Base-by-base conservation (phyloP, 1,284 basidiomycete species). In the Pulchroboletus neoregius region DNA sequence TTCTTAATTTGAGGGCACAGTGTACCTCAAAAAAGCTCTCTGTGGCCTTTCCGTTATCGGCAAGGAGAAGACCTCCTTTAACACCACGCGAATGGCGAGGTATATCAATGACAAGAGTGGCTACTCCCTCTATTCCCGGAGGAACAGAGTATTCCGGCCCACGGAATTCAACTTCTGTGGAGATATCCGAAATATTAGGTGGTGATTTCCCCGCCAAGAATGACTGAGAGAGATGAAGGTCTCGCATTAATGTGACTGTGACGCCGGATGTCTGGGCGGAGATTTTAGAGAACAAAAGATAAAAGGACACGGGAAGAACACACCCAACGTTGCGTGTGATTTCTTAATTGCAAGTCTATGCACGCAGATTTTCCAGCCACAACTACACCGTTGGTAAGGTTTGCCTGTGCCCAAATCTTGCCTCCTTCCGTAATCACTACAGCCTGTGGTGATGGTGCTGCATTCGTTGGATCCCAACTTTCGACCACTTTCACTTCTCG, bases 251-350 rank as follows among this genome's bases (percentile, higher is more conserved):
- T 2, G 76, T 71, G 22, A 88, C 54, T 0, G 75, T 74, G 39
- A 90, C 63, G 7, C 80, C 79, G 0, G 80, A 71, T 47, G 85
- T 88, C 87, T 90, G 55, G 15, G 44, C 35, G 39, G 16, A 38
- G 8, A 26, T 34, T 39, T 50, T 5, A 43, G 45, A 48, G n/a
- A n/a, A 35, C 34, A 27, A 30, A n/a, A 26, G n/a, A 35, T 47
- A 9, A 15, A 18, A 32, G 32, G 47, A 48, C 16, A 39, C 43
- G 18, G 23, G 43, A 30, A 30, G 15, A 18, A 50, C 66, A 16
- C 31, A 86, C 87, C 80, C 84, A 87, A 69, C 84, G 85, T 39
- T 68, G 66, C 0, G 86, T 85, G 59, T 87, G 84, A 56, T 90
- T 90, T 70, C 82, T 88, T 36, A 89, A 81, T 50, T 84, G 79